Evolutionary conservation across 331 rosid genomes (phyloP).

Genomic region (Malus hybrid): DNA sequence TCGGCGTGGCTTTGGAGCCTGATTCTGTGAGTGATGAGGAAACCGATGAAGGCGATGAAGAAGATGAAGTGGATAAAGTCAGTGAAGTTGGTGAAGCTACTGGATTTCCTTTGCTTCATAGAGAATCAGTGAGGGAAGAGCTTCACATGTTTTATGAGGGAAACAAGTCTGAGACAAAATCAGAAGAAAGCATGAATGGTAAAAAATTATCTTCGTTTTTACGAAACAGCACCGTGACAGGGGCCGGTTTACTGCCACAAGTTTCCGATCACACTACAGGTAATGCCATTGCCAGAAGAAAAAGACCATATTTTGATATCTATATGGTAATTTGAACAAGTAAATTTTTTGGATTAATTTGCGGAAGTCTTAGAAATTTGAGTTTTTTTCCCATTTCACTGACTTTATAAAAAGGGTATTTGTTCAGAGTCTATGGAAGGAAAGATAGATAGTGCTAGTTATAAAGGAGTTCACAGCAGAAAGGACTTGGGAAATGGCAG

Average conservation of each 20-base stretch:
- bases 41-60: slow-evolving; percentile 28
- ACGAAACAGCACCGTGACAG: slow-evolving; percentile 20
- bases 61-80: slow-evolving; percentile 25
- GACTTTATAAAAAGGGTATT: slow-evolving; percentile 21
- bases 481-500: slow-evolving; percentile 32
- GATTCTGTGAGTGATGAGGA: slow-evolving; percentile 23
- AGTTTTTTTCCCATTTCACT: slow-evolving; percentile 9
- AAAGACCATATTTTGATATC: not conserved
- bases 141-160: slow-evolving; percentile 71
- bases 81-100: slow-evolving; percentile 25
- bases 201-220: slow-evolving; percentile 29
- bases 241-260: slow-evolving; percentile 24
- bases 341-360: not conserved
- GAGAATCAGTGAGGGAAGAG: slow-evolving; percentile 61
- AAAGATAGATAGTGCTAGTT: slow-evolving; percentile 23
- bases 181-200: slow-evolving; percentile 30
- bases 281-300: slow-evolving; percentile 25
- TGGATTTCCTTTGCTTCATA: slow-evolving; percentile 21
- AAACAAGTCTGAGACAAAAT: slow-evolving; percentile 21
- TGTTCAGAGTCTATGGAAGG: slow-evolving; percentile 51
- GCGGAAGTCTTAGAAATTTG: slow-evolving; percentile 9
- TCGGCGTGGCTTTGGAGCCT: slow-evolving; percentile 12
- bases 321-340: not conserved
- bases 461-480: slow-evolving; percentile 30
- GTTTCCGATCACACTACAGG: slow-evolving; percentile 40